Conservation (phyloP, 2,329 filamentous ascomycete genomes). For the Polytolypa hystricis region DNA sequence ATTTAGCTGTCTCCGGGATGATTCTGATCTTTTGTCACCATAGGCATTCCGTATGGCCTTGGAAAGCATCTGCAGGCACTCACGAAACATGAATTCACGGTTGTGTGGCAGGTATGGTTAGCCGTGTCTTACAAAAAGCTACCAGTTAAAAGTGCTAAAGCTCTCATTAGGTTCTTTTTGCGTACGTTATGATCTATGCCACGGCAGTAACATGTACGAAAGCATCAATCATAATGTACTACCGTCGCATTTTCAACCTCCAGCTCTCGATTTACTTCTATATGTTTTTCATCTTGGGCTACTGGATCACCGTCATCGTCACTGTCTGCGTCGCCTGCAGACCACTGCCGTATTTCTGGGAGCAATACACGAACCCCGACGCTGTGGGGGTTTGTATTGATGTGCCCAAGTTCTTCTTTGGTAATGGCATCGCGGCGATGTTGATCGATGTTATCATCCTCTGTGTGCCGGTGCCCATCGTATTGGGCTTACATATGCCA, state of each 20-base stretch:
- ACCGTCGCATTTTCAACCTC: conserved; percentile 8
- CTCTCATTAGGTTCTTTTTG: conserved; percentile 3
- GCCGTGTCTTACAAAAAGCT: background rate
- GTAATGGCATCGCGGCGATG: conserved; percentile 9
- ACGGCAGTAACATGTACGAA: conserved; percentile 9
- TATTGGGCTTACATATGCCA: conserved; percentile 22
- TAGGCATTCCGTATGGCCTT: too few relatives aligned
- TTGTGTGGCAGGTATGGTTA: background rate
- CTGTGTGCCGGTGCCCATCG: conserved; percentile 11
- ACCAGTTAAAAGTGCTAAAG: background rate
- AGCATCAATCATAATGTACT: conserved; percentile 11
- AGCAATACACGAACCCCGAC: conserved; percentile 3
- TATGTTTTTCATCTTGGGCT: conserved; percentile 6
- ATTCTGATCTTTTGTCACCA: too few relatives aligned
- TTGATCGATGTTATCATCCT: conserved; percentile 13
- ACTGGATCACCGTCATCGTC: conserved; percentile 8
- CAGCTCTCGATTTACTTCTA: conserved; percentile 6
- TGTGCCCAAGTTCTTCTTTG: conserved; percentile 8
- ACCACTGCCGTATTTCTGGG: conserved; percentile 10
- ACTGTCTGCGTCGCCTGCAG: conserved; percentile 6
- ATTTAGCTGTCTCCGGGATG: too few relatives aligned
- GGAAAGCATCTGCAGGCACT: conserved; percentile 6
- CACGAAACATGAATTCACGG: background rate
- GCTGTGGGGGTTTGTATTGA: conserved; percentile 5
- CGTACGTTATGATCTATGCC: conserved; percentile 5